Conservation (phyloP, 1,139 yeast species). For the Tardiomyces digboiensis region DNA sequence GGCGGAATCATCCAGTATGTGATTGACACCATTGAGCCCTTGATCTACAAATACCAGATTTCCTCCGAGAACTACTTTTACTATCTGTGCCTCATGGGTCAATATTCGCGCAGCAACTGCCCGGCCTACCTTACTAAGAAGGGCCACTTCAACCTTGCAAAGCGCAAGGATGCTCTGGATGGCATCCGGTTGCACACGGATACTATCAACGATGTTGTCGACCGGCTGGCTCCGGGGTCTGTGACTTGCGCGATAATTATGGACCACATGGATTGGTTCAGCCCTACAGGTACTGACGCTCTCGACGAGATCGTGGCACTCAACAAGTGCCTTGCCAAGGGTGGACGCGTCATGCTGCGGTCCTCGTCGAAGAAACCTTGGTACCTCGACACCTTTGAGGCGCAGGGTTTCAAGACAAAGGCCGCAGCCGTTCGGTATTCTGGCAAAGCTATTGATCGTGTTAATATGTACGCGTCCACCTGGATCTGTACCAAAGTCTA, state of each 20-base stretch:
- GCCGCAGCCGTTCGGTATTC: slow-evolving; percentile 59
- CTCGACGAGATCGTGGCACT: slow-evolving; percentile 56
- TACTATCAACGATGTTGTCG: slow-evolving; percentile 64
- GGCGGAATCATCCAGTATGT: slow-evolving; percentile 59
- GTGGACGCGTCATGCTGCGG: slow-evolving; percentile 70
- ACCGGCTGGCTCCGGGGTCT: slow-evolving; percentile 50
- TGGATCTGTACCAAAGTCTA: slow-evolving; percentile 64
- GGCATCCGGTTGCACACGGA: slow-evolving; percentile 74
- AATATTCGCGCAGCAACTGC: slow-evolving; percentile 54
- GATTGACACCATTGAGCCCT: slow-evolving; percentile 70
- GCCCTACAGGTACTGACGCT: slow-evolving; percentile 55
- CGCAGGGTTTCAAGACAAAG: slow-evolving; percentile 53
- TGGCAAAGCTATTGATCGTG: slow-evolving; percentile 63
- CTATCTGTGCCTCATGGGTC: slow-evolving; percentile 55
- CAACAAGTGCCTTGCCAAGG: slow-evolving; percentile 49
- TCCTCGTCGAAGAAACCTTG: slow-evolving; percentile 69
- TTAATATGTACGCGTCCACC: slow-evolving; percentile 82
- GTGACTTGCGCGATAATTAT: slow-evolving; percentile 71
- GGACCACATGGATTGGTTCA: slow-evolving; percentile 95
- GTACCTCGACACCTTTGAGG: slow-evolving; percentile 63
- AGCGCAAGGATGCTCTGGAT: slow-evolving; percentile 35
- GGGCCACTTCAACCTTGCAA: slow-evolving; percentile 43
- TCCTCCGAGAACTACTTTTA: slow-evolving; percentile 73
- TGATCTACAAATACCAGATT: slow-evolving; percentile 51
- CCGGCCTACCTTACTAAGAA: slow-evolving; percentile 63